These are phyloP conservation scores for Glutinoglossum americanum DNA, from an alignment of 495 filamentous ascomycete genomes.

Conservation along the genomic window DNA sequence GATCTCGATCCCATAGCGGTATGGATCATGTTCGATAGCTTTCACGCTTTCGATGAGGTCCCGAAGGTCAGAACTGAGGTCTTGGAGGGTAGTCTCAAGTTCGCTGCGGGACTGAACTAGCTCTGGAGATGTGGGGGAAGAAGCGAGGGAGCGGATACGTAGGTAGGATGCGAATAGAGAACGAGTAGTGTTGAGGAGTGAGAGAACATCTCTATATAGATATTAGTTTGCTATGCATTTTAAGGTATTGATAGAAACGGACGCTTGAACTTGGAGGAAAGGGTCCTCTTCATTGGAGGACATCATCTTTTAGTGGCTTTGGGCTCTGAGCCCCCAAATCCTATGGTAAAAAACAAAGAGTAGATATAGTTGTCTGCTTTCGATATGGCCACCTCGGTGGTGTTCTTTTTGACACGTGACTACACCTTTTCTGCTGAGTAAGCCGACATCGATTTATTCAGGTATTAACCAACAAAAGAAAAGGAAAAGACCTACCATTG, in stretches of 20 bases:
- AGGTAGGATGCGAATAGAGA: conserved; percentile 86
- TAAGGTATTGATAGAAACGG: conserved; percentile 11
- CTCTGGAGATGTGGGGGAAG: conserved; percentile 54
- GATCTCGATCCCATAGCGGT: conserved; percentile 67
- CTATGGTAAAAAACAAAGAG: too few species aligned
- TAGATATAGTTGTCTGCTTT: too few species aligned
- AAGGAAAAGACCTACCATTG: too few species aligned
- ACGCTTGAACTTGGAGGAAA: conserved; percentile 87
- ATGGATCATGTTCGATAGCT: conserved; percentile 75
- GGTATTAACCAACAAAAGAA: too few species aligned
- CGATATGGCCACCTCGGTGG: too few species aligned
- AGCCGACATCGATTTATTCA: too few species aligned
- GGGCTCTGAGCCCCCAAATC: conserved; percentile 4
- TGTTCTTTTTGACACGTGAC: too few species aligned
- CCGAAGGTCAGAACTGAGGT: conserved; percentile 65
- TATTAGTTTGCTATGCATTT: conserved; percentile 3
- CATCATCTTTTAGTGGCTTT: conserved; percentile 31
- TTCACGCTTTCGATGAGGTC: conserved; percentile 77
- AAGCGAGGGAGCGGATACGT: conserved; percentile 72
- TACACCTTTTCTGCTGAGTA: too few species aligned
- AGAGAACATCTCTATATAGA: conserved; percentile 55
- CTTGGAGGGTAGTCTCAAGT: conserved; percentile 52
- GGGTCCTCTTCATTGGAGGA: conserved; percentile 59
- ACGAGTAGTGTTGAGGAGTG: conserved; percentile 54
- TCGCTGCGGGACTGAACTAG: conserved; percentile 64